Conservation (phyloP, 176 grass and related monocot species). For the Paspalum vaginatum region DNA sequence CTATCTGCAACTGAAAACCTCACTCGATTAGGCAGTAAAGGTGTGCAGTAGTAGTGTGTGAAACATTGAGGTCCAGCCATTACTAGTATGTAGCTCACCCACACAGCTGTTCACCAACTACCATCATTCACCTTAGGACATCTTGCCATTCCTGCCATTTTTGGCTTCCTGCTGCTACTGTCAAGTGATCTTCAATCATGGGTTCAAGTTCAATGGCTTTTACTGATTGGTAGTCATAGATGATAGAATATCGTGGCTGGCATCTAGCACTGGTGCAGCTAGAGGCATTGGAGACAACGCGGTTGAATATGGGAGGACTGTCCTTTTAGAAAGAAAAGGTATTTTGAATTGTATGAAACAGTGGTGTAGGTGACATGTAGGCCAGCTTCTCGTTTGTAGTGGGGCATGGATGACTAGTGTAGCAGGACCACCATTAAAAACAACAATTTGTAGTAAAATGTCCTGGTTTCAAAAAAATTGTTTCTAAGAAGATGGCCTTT, state of each 20-base stretch:
- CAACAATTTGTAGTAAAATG: conserved; percentile 6
- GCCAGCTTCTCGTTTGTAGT: not conserved
- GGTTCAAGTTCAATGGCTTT: conserved; percentile 26
- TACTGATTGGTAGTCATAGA: not conserved
- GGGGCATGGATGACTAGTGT: not conserved
- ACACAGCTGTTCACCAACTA: not conserved
- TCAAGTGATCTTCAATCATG: not conserved
- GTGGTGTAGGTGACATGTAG: not conserved
- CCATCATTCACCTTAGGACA: not conserved
- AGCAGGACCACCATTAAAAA: not conserved
- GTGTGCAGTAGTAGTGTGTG: not conserved
- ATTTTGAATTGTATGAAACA: not conserved
- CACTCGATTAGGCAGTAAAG: not conserved
- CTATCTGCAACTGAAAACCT: not conserved
- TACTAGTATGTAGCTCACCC: not conserved
- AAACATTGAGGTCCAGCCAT: not conserved
- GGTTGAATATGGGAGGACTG: not conserved
- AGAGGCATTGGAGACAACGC: not conserved
- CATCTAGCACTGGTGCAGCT: not conserved
- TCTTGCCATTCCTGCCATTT: not conserved
- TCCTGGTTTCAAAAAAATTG: not conserved
- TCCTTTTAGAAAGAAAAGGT: conserved; percentile 12
- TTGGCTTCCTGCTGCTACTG: not conserved
- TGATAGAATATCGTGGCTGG: not conserved
- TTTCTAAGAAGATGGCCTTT: not conserved